phyloP scores from a whole-genome alignment of 768 basidiomycete species.

The Rhizopogon rudus region DNA sequence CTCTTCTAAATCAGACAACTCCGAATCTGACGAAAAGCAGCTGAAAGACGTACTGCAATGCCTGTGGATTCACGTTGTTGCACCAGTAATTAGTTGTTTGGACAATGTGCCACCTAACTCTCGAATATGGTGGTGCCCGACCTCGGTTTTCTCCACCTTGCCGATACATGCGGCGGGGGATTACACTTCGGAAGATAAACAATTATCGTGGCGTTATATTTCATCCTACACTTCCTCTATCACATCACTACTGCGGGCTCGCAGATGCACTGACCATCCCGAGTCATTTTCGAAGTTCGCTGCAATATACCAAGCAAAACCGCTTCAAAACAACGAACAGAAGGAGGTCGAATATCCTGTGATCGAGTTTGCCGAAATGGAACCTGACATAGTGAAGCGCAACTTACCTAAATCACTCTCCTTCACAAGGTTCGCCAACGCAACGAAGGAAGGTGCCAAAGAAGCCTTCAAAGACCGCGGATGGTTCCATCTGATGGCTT shows the following conservation, averaged over 20 bases:
- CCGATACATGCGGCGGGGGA: slow-evolving; percentile 10
- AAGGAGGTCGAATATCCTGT: neutral
- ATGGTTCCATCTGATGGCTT: slow-evolving; percentile 18
- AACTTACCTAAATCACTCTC: neutral
- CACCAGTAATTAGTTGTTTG: too few species aligned
- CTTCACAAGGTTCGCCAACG: neutral
- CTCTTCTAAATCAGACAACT: neutral
- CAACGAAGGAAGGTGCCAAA: neutral
- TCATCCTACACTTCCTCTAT: slow-evolving; percentile 11
- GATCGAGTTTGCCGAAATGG: neutral
- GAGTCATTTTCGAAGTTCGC: neutral
- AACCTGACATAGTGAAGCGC: neutral
- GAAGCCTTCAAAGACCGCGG: slow-evolving; percentile 1
- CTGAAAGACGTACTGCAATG: neutral
- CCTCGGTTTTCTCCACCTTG: slow-evolving; percentile 5
- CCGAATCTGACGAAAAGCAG: neutral
- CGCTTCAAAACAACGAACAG: neutral
- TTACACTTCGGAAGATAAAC: slow-evolving; percentile 2
- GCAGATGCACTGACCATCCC: neutral
- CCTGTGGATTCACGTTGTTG: too few species aligned
- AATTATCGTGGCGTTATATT: neutral
- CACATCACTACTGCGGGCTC: slow-evolving; percentile 8
- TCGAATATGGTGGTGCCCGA: slow-evolving; percentile 11
- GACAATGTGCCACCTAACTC: too few species aligned
- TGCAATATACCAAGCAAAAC: slow-evolving; percentile 3